Evolutionary conservation across 1,284 basidiomycete species (phyloP).

Genomic region (Leccinum subrobustum): DNA sequence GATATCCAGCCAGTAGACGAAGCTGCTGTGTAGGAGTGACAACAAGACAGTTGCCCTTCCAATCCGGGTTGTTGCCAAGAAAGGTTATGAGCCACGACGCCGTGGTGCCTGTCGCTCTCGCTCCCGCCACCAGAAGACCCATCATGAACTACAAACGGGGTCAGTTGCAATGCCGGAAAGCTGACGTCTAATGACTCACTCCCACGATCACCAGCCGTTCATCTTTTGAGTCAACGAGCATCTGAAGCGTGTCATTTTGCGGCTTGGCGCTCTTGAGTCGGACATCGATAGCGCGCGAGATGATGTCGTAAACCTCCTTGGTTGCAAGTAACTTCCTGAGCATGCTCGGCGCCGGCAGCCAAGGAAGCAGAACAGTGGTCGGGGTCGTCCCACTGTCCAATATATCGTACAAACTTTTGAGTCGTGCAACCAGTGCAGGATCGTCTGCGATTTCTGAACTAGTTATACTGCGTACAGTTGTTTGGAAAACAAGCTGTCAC

Average conservation of each 20-base stretch:
- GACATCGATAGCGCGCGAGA: slow-evolving; percentile 52
- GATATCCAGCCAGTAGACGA: too few species aligned
- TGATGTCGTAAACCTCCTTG: slow-evolving; percentile 68
- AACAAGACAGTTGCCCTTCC: slow-evolving; percentile 59
- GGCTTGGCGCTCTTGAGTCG: slow-evolving; percentile 54
- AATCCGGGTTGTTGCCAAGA: slow-evolving; percentile 61
- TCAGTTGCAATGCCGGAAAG: slow-evolving; percentile 21
- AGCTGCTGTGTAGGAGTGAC: too few species aligned
- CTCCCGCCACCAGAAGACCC: slow-evolving; percentile 72
- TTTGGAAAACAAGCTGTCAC: slow-evolving; percentile 65
- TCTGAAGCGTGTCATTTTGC: slow-evolving; percentile 66
- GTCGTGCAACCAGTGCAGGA: slow-evolving; percentile 51
- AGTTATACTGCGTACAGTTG: slow-evolving; percentile 63
- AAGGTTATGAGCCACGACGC: slow-evolving; percentile 73
- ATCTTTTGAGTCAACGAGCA: slow-evolving; percentile 65
- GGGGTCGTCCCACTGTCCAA: slow-evolving; percentile 70
- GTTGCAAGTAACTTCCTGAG: slow-evolving; percentile 65
- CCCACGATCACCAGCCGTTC: slow-evolving; percentile 66
- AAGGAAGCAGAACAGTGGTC: slow-evolving; percentile 65
- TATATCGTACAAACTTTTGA: slow-evolving; percentile 61
- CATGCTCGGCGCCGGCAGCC: slow-evolving; percentile 71
- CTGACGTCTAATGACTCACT: slow-evolving; percentile 40
- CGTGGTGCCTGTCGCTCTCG: slow-evolving; percentile 73
- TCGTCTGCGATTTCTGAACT: slow-evolving; percentile 68
- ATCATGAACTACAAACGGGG: slow-evolving; percentile 61